Base-by-base conservation (phyloP, 139 green algal species). In the Gonium pectorale region DNA sequence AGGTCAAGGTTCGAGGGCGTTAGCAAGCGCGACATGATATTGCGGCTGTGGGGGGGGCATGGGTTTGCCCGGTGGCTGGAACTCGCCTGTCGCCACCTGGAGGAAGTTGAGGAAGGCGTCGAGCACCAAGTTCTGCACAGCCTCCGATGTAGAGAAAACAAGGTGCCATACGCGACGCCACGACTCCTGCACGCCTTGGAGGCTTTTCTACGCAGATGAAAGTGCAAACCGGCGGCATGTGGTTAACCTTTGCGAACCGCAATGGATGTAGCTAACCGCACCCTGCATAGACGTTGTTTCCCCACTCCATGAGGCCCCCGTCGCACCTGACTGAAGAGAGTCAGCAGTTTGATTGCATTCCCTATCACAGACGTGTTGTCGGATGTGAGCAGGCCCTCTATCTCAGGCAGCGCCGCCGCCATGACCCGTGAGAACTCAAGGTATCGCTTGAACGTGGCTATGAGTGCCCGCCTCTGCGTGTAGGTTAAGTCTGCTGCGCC, bases 111-210 rank as follows among this genome's bases (percentile, higher is more conserved):
- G 80, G 62, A 94, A 86, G 35, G 95, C 95, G 41, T 95, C 92
- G 49, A 96, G 80, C 9, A 98, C 94, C 5, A 91, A 89, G 26
- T 94, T 81, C 44, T 59, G 40, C 21, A 93, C 87, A 56, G 86
- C 85, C 75, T 94, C 89, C 43, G 98, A 92, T 17, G 87, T 80
- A 21, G 91, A 93, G 87, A 98, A 98, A 19, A 98, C 87, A 40
- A 99, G 92, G 11, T 95, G 94, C 85, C 98, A 94, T 87, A 97
- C 97, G 40, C 89, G 89, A 27, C 93, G 86, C 79, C 40, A 67
- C 8, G 67, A 31, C 2, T 68, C 80, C 37, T 44, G 22, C 38
- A 19, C 49, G 67, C 80, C 80, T n/a, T 70, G 46, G 41, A 75
- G 64, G 26, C 54, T 29, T 29, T 52, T 38, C 62, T 74, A 63